Evolutionary conservation across 2,329 filamentous ascomycete genomes (phyloP).

Genomic region (Aspergillus sojae): DNA sequence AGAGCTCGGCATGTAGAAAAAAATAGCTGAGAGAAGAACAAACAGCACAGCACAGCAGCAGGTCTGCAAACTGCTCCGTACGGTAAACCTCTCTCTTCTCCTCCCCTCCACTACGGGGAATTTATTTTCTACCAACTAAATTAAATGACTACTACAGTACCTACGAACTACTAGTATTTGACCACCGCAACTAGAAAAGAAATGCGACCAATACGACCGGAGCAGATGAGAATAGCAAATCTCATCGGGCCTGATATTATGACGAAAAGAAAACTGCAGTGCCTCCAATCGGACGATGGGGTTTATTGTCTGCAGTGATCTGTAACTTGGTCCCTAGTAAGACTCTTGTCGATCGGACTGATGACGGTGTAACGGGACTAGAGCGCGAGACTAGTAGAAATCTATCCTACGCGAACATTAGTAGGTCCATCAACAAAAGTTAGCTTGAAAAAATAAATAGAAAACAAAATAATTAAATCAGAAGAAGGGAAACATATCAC

Average conservation of each 20-base stretch:
- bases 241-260: neutral
- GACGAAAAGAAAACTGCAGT: neutral
- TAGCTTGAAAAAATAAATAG: neutral
- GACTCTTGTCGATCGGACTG: neutral
- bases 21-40: neutral
- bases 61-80: neutral
- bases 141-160: neutral
- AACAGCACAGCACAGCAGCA: neutral
- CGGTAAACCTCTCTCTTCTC: neutral
- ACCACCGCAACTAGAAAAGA: neutral
- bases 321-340: neutral
- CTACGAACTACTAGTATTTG: neutral
- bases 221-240: neutral
- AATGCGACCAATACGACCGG: neutral
- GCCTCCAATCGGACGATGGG: neutral
- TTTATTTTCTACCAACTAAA: neutral
- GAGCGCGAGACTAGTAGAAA: neutral
- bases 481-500: neutral
- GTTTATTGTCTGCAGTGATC: neutral
- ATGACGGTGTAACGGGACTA: neutral
- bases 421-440: neutral
- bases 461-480: neutral
- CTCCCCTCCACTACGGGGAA: conserved; percentile 1
- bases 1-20: conserved; percentile 1
- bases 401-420: neutral